A percentile compares a stretch with the other conserved stretches of the same genome.
These are phyloP conservation scores for Nannochloropsis granulata DNA, from an alignment of 108 stramenopile genomes.

Conservation along the genomic window DNA sequence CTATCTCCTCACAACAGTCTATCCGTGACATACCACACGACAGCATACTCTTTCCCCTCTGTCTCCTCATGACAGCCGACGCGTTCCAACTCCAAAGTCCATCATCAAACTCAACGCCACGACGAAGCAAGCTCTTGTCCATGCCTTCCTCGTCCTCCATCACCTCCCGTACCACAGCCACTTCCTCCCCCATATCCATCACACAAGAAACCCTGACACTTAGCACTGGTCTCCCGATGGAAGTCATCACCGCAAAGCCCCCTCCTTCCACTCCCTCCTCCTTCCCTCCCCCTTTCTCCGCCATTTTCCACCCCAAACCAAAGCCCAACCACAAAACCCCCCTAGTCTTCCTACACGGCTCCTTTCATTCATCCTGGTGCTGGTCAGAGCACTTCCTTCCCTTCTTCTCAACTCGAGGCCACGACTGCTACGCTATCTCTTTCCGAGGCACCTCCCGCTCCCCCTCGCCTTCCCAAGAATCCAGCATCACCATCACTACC, in stretches of 20 bases:
- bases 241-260: not conserved
- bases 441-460: slow-evolving; percentile 25
- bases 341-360: slow-evolving; percentile 31
- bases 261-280: not conserved
- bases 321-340: slow-evolving; percentile 1
- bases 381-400: slow-evolving; percentile 37
- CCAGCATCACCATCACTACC: not conserved
- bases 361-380: slow-evolving; percentile 34
- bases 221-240: not conserved
- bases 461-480: not conserved
- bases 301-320: not conserved
- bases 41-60: too few species aligned
- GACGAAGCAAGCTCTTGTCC: too few species aligned
- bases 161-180: too few species aligned
- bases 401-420: slow-evolving; percentile 5
- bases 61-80: too few species aligned
- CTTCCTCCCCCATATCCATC: too few species aligned
- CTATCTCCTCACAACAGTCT: too few species aligned
- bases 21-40: too few species aligned
- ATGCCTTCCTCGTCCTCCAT: too few species aligned
- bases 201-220: not conserved
- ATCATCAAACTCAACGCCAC: too few species aligned
- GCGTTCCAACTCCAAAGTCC: too few species aligned
- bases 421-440: slow-evolving; percentile 35
- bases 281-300: not conserved